Base-by-base conservation (phyloP, 2,329 filamentous ascomycete genomes). In the Orbilia blumenaviensis region DNA sequence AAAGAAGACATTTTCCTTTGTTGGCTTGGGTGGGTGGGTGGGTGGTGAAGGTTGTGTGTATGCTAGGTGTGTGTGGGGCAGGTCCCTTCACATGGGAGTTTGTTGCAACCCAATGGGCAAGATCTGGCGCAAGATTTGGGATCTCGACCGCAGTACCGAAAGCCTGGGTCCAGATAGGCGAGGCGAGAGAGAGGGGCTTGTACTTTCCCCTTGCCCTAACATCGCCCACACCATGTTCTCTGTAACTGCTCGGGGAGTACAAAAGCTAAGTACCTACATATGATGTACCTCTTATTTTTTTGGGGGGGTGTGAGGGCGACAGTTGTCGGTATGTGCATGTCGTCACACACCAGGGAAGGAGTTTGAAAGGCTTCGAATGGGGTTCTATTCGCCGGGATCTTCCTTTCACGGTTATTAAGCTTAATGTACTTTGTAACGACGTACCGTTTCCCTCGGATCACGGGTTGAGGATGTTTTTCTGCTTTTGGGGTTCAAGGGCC, bases 261-360 rank as follows among this genome's bases (percentile, higher is more conserved):
- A n/a, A n/a, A n/a, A n/a, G n/a, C n/a, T n/a, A n/a, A n/a, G n/a
- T n/a, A n/a, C n/a, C n/a, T n/a, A n/a, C 48, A 25, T 54, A 54
- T 52, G 27, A 32, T 52, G 48, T 32, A 32, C 16, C 41, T 14
- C 25, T 64, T 50, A 21, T 41, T 41, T n/a, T 38, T 23, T 38
- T 56, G 8, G 16, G n/a, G n/a, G n/a, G n/a, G n/a, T n/a, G n/a
- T n/a, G n/a, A n/a, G n/a, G n/a, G n/a, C n/a, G n/a, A n/a, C n/a
- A n/a, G n/a, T n/a, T n/a, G n/a, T n/a, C n/a, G n/a, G 36, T 34
- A 54, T 38, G 46, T 71, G 29, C 56, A 71, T 63, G 56, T 63
- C 66, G 66, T 63, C 66, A 71, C 66, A 71, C 66, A 29, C 12
- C n/a, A 69, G 34, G 54, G 44, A 62, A 44, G 27, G 48, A 54